Base-by-base conservation (phyloP, 1,284 basidiomycete genomes). In the Abortiporus biennis region DNA sequence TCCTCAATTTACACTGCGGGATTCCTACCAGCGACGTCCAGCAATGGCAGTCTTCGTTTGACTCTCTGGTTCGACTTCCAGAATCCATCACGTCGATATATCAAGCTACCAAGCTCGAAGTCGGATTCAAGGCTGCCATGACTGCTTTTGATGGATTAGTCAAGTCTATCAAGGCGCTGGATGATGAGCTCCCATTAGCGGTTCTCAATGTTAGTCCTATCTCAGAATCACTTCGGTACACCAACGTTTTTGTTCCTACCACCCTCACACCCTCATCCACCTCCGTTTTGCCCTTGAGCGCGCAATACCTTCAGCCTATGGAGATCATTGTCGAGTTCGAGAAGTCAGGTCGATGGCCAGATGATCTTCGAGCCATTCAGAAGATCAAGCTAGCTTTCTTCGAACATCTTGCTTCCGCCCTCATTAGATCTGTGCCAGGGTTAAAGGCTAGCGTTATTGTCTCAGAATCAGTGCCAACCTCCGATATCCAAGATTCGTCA, bases 371-470 rank as follows among this genome's bases (percentile, higher is more conserved):
- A 13, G 92, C 93, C 0, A 87, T 98, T 36, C 94, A 97, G 62
- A 92, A 92, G 53, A 88, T 94, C 66, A 99, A 99, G 64, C 72
- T 96, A 2, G 95, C 95, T 0, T 86, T 99, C 59, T 78, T 95
- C 47, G 92, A 93, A 56, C 75, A 78, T 21, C 71, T 91, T 2
- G 87, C 85, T 0, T 65, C 68, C 11, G 69, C 74, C 1, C 69
- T 95, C 35, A 77, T 81, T 72, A 57, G 61, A 6, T 57, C 69
- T 1, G 59, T 72, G 1, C 52, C 69, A 0, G 79, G 78, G 3
- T 59, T 83, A 1, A 71, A 61, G 9, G 84, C 81, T 0, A 58
- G 64, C 6, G 80, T 92, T 27, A 73, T 76, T 1, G 62, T 82
- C 13, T 74, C 78, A 17, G 69, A 74, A 41, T 69, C 72, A 8